These are phyloP conservation scores for Pilatotrama ljubarskyi DNA, from an alignment of 768 basidiomycete genomes.

Conservation along the genomic window DNA sequence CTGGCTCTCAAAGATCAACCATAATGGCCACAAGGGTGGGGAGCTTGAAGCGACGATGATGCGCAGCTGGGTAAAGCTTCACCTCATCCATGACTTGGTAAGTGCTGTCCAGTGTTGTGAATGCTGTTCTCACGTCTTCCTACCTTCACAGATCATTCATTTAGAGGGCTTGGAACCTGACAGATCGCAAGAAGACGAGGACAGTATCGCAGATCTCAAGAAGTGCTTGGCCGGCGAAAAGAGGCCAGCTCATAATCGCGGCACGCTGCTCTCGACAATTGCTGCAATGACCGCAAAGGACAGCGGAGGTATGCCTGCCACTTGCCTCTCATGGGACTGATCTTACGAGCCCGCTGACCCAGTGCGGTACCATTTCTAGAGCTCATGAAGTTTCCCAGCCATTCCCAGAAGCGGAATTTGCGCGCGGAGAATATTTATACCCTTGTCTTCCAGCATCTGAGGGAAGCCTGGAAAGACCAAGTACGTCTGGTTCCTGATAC, in stretches of 20 bases:
- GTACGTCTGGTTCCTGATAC: background rate
- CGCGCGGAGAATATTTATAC: too few species aligned
- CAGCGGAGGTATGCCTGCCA: background rate
- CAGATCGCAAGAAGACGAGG: background rate
- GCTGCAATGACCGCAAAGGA: background rate
- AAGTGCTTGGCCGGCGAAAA: background rate
- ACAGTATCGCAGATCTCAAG: background rate
- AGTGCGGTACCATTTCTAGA: background rate
- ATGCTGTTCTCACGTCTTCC: background rate
- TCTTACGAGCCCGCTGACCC: background rate
- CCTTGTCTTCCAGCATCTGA: too few species aligned
- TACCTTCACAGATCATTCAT: background rate
- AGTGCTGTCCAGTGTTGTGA: too few species aligned
- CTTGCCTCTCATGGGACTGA: background rate
- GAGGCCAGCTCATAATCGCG: background rate
- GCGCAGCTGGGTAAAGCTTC: background rate
- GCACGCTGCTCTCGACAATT: background rate
- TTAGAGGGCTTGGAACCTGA: background rate
- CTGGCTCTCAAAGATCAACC: background rate
- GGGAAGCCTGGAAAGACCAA: background rate
- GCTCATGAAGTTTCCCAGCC: background rate
- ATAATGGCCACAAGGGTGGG: background rate
- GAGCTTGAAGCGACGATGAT: constrained; percentile 4
- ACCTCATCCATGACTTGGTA: background rate
- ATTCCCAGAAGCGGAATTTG: too few species aligned